Conservation (phyloP, 176 grass and related monocot species). For the Chloris gayana region DNA sequence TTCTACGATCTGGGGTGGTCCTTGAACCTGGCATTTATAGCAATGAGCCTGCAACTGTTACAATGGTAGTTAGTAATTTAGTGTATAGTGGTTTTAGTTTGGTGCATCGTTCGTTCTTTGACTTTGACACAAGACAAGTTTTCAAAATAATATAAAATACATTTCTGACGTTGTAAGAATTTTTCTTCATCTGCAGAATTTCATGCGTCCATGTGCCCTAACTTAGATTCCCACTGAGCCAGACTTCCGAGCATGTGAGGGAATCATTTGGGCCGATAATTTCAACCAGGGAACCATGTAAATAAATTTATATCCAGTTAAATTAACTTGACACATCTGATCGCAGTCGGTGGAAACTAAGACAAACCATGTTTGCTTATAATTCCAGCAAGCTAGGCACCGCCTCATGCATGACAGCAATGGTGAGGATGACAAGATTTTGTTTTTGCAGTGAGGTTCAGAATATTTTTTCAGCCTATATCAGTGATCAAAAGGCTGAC, state of each 20-base stretch:
- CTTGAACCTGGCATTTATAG: slow-evolving; percentile 42
- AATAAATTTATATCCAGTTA: not conserved
- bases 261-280: slow-evolving; percentile 23
- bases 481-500: not conserved
- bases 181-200: slow-evolving; percentile 5
- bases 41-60: not conserved
- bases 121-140: slow-evolving; percentile 30
- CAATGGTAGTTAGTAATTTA: not conserved
- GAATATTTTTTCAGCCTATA: not conserved
- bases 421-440: too few species aligned
- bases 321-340: not conserved
- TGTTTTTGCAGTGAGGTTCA: too few species aligned
- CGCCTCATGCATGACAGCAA: not conserved
- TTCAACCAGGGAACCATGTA: slow-evolving; percentile 4
- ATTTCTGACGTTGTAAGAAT: slow-evolving; percentile 24
- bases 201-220: slow-evolving; percentile 37
- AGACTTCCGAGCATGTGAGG: slow-evolving; percentile 33
- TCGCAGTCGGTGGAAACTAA: slow-evolving; percentile 11
- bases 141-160: slow-evolving; percentile 38
- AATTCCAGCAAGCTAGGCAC: not conserved
- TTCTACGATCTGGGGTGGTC: not conserved
- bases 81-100: not conserved
- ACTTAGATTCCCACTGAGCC: slow-evolving; percentile 18
- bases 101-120: slow-evolving; percentile 21
- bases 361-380: not conserved